These are phyloP conservation scores for Chiua virens DNA, from an alignment of 768 basidiomycete genomes.

Conservation along the genomic window DNA sequence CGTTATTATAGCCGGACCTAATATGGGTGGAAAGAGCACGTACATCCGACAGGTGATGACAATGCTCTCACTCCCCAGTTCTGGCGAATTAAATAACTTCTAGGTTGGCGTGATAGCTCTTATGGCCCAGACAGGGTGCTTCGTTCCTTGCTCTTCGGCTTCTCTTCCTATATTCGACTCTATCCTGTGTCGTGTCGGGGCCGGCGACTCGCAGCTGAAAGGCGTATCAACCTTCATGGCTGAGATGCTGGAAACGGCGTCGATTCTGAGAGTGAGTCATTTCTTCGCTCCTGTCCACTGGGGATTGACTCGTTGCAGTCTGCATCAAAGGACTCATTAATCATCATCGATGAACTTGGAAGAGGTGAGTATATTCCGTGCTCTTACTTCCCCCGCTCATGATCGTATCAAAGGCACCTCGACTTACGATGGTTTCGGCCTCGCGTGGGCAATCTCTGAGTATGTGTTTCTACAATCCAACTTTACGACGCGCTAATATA, in stretches of 20 bases:
- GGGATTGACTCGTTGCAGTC: constrained; percentile 48
- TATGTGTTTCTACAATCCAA: constrained; percentile 34
- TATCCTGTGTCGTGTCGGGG: constrained; percentile 92
- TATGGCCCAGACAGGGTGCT: constrained; percentile 95
- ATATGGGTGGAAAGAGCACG: constrained; percentile 99
- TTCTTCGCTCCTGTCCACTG: not conserved
- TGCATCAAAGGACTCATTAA: constrained; percentile 87
- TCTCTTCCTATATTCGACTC: constrained; percentile 93
- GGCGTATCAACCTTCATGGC: constrained; percentile 99
- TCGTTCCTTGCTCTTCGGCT: constrained; percentile 90
- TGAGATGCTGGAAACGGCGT: constrained; percentile 98
- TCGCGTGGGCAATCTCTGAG: constrained; percentile 99
- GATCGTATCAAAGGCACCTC: constrained; percentile 65
- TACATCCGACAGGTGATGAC: constrained; percentile 83
- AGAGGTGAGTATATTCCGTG: constrained; percentile 50
- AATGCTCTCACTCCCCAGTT: not conserved
- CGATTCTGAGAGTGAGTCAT: constrained; percentile 76
- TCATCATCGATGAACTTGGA: constrained; percentile 97
- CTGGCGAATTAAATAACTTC: not conserved
- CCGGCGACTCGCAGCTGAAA: constrained; percentile 96
- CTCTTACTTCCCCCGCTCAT: constrained; percentile 1
- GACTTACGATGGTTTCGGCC: constrained; percentile 95
- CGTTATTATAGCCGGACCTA: constrained; percentile 74
- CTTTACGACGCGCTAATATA: not conserved
- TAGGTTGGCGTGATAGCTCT: constrained; percentile 93